Evolutionary conservation across 2,329 filamentous ascomycete genomes (phyloP), one percentile per base, ranked within the genome.

Genomic region (Mariannaea sp.): DNA sequence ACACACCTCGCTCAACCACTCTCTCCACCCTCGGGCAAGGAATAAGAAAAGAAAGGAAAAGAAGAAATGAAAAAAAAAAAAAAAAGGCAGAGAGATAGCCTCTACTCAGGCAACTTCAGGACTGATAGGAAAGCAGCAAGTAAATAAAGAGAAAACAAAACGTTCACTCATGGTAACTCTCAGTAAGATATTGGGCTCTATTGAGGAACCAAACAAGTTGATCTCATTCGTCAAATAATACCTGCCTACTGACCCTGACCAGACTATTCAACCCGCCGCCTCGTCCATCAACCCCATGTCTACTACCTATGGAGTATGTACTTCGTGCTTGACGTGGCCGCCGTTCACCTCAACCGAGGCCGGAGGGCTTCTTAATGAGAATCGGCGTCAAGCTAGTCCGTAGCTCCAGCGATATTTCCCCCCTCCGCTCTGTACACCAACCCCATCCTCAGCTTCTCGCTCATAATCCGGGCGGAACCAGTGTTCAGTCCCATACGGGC

Each of bases 301-400:
- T 17, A 8, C 12, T n/a, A n/a, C n/a, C n/a, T n/a, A 39, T 19
- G 14, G 29, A 17, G 43, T n/a, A n/a, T n/a, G n/a, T n/a, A n/a
- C n/a, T n/a, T n/a, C n/a, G n/a, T n/a, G 49, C 49, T 53, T 47
- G 49, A 53, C 43, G 49, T 53, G 49, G 49, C 43, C 49, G 27
- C 19, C 49, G 30, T 48, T 53, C 49, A 47, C 38, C 49, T 42
- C 38, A 32, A 29, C 49, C 43, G 14, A 29, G 38, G 49, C 43
- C 46, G 42, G 43, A 33, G 20, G 36, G 22, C 22, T 24, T 26
- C 29, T 43, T 41, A n/a, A 47, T 41, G 17, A 46, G 29, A 36
- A 52, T 45, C 42, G 49, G 40, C 41, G 29, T 30, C 38, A 47
- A 38, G 43, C n/a, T n/a, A n/a, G n/a, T n/a, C n/a, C n/a, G n/a